Conservation (phyloP, 306 rosid species). For the Casuarina cunninghamiana region DNA sequence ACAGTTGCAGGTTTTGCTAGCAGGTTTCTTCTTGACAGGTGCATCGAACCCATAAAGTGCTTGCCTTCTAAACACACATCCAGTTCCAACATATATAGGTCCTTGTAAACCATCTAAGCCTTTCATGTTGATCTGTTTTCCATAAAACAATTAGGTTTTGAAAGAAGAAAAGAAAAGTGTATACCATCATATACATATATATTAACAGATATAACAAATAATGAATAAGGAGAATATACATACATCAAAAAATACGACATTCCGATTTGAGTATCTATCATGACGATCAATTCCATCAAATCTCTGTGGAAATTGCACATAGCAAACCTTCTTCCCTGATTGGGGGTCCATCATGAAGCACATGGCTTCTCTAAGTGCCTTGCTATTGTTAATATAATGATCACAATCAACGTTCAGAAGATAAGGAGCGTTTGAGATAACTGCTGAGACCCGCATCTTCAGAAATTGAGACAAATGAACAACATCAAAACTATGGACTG, state of each 20-base stretch:
- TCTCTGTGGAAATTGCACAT: slow-evolving; percentile 97
- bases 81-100: slow-evolving; percentile 96
- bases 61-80: slow-evolving; percentile 88
- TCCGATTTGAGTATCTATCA: slow-evolving; percentile 94
- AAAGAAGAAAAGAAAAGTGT: slow-evolving; percentile 10
- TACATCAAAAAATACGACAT: slow-evolving; percentile 96
- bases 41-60: slow-evolving; percentile 94
- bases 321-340: slow-evolving; percentile 85
- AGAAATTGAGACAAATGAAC: slow-evolving; percentile 23
- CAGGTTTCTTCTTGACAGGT: slow-evolving; percentile 76
- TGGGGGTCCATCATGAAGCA: slow-evolving; percentile 99
- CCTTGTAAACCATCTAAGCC: slow-evolving; percentile 96
- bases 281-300: slow-evolving; percentile 96
- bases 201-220: neutral
- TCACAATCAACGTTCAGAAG: slow-evolving; percentile 94
- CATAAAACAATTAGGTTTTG: slow-evolving; percentile 25
- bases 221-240: slow-evolving; percentile 30
- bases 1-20: slow-evolving; percentile 93
- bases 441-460: slow-evolving; percentile 84
- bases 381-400: slow-evolving; percentile 97
- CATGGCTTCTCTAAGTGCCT: slow-evolving; percentile 97
- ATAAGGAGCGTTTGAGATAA: slow-evolving; percentile 88
- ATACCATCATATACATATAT: neutral
- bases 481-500: slow-evolving; percentile 17
- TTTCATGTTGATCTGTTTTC: slow-evolving; percentile 93